Conservation (phyloP, 371 early-diverging fungal species). For the Mortierella polycephala region DNA sequence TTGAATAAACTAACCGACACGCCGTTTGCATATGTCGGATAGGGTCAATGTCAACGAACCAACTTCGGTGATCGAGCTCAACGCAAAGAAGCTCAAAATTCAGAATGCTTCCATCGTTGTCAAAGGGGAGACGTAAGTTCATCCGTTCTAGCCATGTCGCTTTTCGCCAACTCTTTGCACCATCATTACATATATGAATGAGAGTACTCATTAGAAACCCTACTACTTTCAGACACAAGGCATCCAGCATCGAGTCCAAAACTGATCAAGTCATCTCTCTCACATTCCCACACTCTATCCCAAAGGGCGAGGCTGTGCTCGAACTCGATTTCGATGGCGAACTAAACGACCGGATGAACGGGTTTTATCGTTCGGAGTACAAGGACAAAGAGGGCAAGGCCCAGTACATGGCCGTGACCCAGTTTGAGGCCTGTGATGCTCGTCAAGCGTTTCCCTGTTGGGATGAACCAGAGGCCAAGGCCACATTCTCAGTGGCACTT, state of each 20-base stretch:
- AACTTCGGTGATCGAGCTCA: slow-evolving; percentile 65
- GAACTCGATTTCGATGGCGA: slow-evolving; percentile 73
- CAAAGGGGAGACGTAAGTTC: slow-evolving; percentile 14
- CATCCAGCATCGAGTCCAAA: slow-evolving; percentile 58
- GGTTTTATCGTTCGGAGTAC: slow-evolving; percentile 85
- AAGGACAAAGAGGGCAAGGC: slow-evolving; percentile 69
- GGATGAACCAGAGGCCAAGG: slow-evolving; percentile 90
- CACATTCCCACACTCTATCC: slow-evolving; percentile 61
- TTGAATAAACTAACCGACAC: neutral
- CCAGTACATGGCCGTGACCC: slow-evolving; percentile 82
- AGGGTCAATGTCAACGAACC: slow-evolving; percentile 62
- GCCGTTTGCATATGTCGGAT: neutral
- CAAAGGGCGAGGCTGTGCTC: slow-evolving; percentile 62
- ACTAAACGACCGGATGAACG: slow-evolving; percentile 84
- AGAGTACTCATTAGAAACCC: neutral
- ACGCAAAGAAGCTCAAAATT: slow-evolving; percentile 66
- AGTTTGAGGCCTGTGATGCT: slow-evolving; percentile 93
- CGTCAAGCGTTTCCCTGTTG: slow-evolving; percentile 93
- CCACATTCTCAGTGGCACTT: slow-evolving; percentile 86
- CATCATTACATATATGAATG: neutral
- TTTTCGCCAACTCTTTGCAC: neutral
- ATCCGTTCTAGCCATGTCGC: too few relatives aligned
- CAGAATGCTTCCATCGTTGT: slow-evolving; percentile 29
- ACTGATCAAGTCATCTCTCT: slow-evolving; percentile 67
- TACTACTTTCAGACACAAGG: slow-evolving; percentile 30